These are phyloP conservation scores for Curvularia hawaiiensis DNA, from an alignment of 2,329 filamentous ascomycete species.

Conservation along the genomic window DNA sequence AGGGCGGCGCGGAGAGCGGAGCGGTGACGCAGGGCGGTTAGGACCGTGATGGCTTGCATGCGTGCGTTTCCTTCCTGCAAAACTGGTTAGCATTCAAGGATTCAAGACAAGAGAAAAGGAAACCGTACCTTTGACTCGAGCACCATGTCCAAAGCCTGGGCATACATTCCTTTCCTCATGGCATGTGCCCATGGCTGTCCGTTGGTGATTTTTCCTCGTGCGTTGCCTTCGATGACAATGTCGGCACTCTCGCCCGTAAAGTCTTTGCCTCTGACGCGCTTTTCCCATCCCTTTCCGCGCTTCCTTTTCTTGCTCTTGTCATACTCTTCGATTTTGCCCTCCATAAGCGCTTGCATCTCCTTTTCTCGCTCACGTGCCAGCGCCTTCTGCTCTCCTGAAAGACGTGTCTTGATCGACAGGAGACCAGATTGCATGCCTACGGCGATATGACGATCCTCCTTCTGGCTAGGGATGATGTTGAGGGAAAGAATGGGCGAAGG, in stretches of 20 bases:
- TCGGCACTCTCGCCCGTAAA: constrained; percentile 84
- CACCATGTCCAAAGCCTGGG: constrained; percentile 77
- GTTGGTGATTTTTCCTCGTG: constrained; percentile 66
- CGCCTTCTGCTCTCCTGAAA: constrained; percentile 80
- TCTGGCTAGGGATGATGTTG: constrained; percentile 70
- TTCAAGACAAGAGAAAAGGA: not conserved
- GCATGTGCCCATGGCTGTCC: constrained; percentile 80
- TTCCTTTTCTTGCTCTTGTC: constrained; percentile 73
- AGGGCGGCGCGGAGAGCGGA: constrained; percentile 56
- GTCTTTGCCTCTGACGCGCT: constrained; percentile 71
- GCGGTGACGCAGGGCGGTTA: constrained; percentile 56
- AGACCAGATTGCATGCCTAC: constrained; percentile 95
- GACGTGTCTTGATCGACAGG: constrained; percentile 87
- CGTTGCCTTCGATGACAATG: constrained; percentile 82
- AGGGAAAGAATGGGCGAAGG: constrained; percentile 87
- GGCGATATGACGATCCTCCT: constrained; percentile 88
- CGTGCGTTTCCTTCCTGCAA: constrained; percentile 35
- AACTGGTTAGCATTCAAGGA: constrained; percentile 11
- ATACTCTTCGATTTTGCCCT: constrained; percentile 77
- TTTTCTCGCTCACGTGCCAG: constrained; percentile 77
- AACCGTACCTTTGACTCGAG: constrained; percentile 55
- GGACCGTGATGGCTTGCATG: constrained; percentile 68
- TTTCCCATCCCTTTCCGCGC: constrained; percentile 64
- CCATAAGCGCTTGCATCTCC: constrained; percentile 82
- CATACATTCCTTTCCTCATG: constrained; percentile 78